Evolutionary conservation across 345 rosid genomes (phyloP).

Genomic region (Populus ilicifolia): DNA sequence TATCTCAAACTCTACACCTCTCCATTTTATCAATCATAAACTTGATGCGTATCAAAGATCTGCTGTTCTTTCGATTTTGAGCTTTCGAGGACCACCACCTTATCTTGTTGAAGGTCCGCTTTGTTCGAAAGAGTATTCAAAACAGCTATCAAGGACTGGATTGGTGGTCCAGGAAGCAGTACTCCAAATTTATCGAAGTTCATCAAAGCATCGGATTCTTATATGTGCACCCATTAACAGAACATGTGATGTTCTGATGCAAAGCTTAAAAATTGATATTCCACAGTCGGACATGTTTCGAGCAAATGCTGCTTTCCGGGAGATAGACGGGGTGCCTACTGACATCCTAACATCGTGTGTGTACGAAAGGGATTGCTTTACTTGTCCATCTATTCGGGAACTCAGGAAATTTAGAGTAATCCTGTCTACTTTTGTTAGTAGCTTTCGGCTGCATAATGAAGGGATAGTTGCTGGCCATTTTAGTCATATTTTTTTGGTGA

Average conservation of each 20-base stretch:
- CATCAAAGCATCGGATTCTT: conserved; percentile 18
- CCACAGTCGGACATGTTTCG: conserved; percentile 24
- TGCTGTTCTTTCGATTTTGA: conserved; percentile 20
- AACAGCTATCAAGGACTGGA: conserved; percentile 28
- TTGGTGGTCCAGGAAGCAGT: conserved; percentile 22
- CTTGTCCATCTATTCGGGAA: conserved; percentile 22
- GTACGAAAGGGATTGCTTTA: conserved; percentile 22
- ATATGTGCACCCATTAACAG: conserved; percentile 33
- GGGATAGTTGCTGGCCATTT: conserved; percentile 35
- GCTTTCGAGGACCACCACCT: conserved; percentile 24
- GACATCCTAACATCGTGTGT: conserved; percentile 34
- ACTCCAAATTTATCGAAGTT: conserved; percentile 15
- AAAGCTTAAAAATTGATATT: conserved; percentile 26
- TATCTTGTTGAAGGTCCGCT: conserved; percentile 32
- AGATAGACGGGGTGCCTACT: conserved; percentile 18
- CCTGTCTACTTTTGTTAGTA: conserved; percentile 29
- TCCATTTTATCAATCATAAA: not conserved
- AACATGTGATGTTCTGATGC: conserved; percentile 33
- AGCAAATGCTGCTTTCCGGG: conserved; percentile 45
- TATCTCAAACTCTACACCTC: not conserved
- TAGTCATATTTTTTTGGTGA: conserved; percentile 31
- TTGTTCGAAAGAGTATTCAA: not conserved
- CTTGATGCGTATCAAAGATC: conserved; percentile 14
- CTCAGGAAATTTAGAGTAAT: conserved; percentile 23
- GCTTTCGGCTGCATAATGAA: conserved; percentile 25